Conservation (phyloP, 345 rosid genomes). For the Bruguiera gymnorhiza region DNA sequence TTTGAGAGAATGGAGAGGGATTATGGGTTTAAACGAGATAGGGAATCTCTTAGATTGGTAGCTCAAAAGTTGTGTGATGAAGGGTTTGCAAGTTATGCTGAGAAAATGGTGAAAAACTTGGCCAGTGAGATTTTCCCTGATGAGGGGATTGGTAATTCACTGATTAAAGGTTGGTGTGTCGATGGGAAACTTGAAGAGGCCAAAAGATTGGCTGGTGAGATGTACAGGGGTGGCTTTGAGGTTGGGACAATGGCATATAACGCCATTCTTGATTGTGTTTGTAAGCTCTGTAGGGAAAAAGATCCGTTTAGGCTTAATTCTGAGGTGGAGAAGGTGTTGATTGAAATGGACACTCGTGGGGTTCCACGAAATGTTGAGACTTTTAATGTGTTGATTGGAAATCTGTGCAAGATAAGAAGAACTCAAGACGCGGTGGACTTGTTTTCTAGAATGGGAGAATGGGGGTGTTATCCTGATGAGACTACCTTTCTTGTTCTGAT, state of each 20-base stretch:
- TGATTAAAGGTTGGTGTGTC: conserved; percentile 88
- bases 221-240: conserved; percentile 96
- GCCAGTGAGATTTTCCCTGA: conserved; percentile 91
- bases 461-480: conserved; percentile 72
- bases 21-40: conserved; percentile 67
- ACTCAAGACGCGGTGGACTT: conserved; percentile 75
- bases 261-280: conserved; percentile 77
- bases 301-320: conserved; percentile 65
- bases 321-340: conserved; percentile 71
- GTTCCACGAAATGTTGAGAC: conserved; percentile 84
- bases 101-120: conserved; percentile 75
- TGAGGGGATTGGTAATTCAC: conserved; percentile 67
- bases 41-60: conserved; percentile 52
- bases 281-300: conserved; percentile 79
- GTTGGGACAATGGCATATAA: conserved; percentile 63
- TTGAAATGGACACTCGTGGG: conserved; percentile 83
- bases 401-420: conserved; percentile 76
- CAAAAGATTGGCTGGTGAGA: conserved; percentile 77
- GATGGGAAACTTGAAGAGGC: conserved; percentile 90
- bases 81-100: conserved; percentile 70
- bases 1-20: conserved; percentile 81
- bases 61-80: conserved; percentile 70
- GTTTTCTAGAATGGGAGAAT: conserved; percentile 76
- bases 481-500: conserved; percentile 62
- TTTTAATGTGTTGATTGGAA: conserved; percentile 68